phyloP scores from a whole-genome alignment of 805 yeast genomes.

The Suhomyces tanzawaensis region DNA sequence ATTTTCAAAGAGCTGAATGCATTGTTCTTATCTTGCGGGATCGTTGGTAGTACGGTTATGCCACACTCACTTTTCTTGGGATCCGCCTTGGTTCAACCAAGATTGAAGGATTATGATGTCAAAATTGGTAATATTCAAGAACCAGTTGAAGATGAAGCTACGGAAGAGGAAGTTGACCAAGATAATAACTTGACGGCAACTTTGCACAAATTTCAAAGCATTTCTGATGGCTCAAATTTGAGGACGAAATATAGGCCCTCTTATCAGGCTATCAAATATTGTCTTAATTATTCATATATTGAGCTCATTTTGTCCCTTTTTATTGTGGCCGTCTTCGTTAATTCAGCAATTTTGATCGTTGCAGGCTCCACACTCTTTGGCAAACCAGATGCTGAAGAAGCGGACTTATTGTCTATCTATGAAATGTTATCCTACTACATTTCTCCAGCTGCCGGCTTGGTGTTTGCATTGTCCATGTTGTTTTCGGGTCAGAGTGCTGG shows the following conservation, averaged over 20 bases:
- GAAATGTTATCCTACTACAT: conserved; percentile 43
- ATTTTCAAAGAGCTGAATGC: conserved; percentile 37
- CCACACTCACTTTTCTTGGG: conserved; percentile 46
- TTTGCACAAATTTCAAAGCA: conserved; percentile 17
- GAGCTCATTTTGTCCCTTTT: conserved; percentile 42
- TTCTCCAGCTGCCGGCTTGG: conserved; percentile 44
- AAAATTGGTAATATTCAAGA: conserved; percentile 11
- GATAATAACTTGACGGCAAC: conserved; percentile 15
- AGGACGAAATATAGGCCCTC: conserved; percentile 39
- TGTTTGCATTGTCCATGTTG: conserved; percentile 46
- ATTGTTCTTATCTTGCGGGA: conserved; percentile 43
- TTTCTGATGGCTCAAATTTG: conserved; percentile 31
- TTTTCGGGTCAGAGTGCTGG: conserved; percentile 49
- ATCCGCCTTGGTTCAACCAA: conserved; percentile 43
- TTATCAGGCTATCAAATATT: conserved; percentile 40
- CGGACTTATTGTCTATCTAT: conserved; percentile 44
- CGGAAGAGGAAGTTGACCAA: conserved; percentile 1
- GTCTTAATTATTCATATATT: conserved; percentile 38
- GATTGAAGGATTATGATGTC: conserved; percentile 41
- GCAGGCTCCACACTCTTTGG: conserved; percentile 42
- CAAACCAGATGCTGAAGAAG: conserved; percentile 45
- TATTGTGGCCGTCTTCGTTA: conserved; percentile 44
- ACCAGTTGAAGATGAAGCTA: neutral
- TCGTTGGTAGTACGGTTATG: conserved; percentile 48
- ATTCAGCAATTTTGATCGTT: conserved; percentile 45